Percentiles rank a stretch among this genome's conserved stretches.
These are phyloP conservation scores for Diaporthe destruens DNA, from an alignment of 2,329 filamentous ascomycete species.

Conservation along the genomic window DNA sequence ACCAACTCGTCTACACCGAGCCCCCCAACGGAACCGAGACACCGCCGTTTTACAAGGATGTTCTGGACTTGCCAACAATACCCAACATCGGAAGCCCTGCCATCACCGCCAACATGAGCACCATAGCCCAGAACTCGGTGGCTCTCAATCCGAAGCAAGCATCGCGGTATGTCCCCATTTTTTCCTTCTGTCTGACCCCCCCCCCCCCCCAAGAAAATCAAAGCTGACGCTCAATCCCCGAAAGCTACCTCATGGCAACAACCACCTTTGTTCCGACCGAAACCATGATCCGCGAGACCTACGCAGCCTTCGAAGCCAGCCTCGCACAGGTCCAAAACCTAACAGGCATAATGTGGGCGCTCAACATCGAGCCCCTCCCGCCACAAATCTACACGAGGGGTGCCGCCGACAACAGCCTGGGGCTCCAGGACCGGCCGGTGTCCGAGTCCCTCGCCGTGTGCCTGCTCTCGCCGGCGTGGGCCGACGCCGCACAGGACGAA, in stretches of 20 bases:
- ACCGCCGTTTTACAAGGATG: constrained; percentile 9
- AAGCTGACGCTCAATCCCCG: neutral
- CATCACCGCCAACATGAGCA: constrained; percentile 19
- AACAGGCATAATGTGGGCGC: constrained; percentile 39
- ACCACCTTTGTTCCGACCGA: neutral
- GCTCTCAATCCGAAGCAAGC: constrained; percentile 24
- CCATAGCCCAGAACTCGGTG: constrained; percentile 18
- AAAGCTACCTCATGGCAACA: neutral
- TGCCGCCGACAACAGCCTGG: constrained; percentile 30
- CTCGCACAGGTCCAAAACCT: neutral
- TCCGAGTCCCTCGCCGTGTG: neutral
- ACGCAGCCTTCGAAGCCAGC: constrained; percentile 13
- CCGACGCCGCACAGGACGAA: neutral
- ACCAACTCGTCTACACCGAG: constrained; percentile 21
- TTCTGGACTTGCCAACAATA: constrained; percentile 7
- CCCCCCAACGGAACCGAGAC: neutral
- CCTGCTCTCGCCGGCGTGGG: constrained; percentile 20
- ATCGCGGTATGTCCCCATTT: constrained; percentile 1
- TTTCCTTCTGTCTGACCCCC: neutral
- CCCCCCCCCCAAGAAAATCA: neutral
- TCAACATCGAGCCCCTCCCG: constrained; percentile 42
- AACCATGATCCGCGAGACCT: neutral
- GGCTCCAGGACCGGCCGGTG: neutral
- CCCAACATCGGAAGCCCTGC: constrained; percentile 20
- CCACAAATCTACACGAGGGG: constrained; percentile 41